Evolutionary conservation across 176 grass and related monocot species (phyloP).

Genomic region (Avena insularis): DNA sequence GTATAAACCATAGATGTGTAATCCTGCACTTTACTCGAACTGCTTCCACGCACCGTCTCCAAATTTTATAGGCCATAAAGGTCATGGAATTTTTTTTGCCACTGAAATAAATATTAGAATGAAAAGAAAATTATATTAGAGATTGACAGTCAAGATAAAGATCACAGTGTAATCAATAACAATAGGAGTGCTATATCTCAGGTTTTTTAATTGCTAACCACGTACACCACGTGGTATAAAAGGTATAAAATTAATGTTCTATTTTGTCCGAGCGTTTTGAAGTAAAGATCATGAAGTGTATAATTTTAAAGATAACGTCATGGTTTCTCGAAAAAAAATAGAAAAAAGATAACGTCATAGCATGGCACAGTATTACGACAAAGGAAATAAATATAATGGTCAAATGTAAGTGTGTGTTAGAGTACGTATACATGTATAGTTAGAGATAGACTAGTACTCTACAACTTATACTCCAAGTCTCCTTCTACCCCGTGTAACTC

Average conservation of each 20-base stretch:
- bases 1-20: neutral
- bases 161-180: neutral
- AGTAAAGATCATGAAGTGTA: neutral
- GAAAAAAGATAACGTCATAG: no score
- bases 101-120: conserved; percentile 35
- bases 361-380: no score
- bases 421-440: no score
- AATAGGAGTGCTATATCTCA: neutral
- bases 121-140: neutral
- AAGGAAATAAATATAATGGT: neutral
- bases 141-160: neutral
- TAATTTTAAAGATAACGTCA: no score
- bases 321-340: no score
- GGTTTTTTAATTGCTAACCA: no score
- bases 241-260: neutral
- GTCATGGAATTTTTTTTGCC: conserved; percentile 41
- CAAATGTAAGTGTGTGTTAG: neutral
- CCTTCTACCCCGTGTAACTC: no score
- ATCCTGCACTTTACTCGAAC: neutral
- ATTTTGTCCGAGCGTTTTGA: neutral
- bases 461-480: no score
- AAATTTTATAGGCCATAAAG: neutral
- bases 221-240: neutral
- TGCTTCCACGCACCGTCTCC: neutral
- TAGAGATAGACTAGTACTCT: no score